phyloP scores from a whole-genome alignment of 768 basidiomycete genomes.

The Macrolepiota dolichaula region DNA sequence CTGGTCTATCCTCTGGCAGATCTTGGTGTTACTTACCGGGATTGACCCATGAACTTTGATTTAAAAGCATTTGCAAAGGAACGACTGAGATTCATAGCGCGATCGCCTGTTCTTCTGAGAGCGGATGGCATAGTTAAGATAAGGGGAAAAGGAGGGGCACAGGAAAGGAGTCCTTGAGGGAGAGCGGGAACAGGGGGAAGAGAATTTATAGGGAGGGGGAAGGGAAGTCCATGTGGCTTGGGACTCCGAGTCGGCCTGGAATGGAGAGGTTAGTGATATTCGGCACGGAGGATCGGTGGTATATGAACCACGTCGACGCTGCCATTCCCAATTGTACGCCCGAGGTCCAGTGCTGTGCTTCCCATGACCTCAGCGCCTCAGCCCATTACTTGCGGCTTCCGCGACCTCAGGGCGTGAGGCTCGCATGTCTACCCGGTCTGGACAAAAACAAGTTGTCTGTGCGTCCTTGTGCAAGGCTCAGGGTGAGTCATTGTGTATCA shows the following conservation, averaged over 20 bases:
- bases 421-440: not conserved
- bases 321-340: slow-evolving; percentile 10
- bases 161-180: slow-evolving; percentile 14
- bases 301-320: slow-evolving; percentile 10
- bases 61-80: slow-evolving; percentile 49
- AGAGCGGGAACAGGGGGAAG: not conserved
- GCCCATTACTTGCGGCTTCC: slow-evolving; percentile 6
- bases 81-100: slow-evolving; percentile 43
- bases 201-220: slow-evolving; percentile 1
- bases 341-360: slow-evolving; percentile 12
- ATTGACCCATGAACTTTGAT: slow-evolving; percentile 21
- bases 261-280: slow-evolving; percentile 12
- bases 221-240: slow-evolving; percentile 3
- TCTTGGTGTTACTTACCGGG: slow-evolving; percentile 3
- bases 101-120: slow-evolving; percentile 44
- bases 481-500: not conserved
- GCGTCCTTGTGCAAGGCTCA: not conserved
- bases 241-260: slow-evolving; percentile 10
- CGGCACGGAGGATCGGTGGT: slow-evolving; percentile 7
- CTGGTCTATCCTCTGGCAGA: not conserved
- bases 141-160: slow-evolving; percentile 15
- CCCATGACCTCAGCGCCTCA: slow-evolving; percentile 10
- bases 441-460: not conserved
- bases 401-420: slow-evolving; percentile 11
- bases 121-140: slow-evolving; percentile 27